Conservation (phyloP, 2,329 filamentous ascomycete genomes). For the Colletotrichum navitas region DNA sequence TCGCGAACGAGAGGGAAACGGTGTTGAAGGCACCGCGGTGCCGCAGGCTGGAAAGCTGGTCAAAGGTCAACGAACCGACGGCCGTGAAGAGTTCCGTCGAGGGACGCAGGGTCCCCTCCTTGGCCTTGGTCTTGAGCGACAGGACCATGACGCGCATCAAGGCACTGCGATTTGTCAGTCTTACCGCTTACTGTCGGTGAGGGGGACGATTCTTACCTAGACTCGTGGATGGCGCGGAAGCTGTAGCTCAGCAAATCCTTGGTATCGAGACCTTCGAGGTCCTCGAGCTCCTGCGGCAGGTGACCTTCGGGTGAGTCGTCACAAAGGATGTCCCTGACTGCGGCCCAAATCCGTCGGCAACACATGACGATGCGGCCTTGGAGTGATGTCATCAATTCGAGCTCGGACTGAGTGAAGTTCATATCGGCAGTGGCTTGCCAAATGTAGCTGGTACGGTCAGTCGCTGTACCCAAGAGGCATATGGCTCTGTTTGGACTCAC, state of each 20-base stretch:
- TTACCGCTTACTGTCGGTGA: not conserved
- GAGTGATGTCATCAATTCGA: conserved; percentile 54
- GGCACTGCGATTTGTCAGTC: conserved; percentile 65
- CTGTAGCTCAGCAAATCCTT: conserved; percentile 95
- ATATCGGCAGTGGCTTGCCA: conserved; percentile 64
- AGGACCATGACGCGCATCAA: conserved; percentile 74
- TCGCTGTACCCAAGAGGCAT: not conserved
- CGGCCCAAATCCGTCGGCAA: conserved; percentile 80
- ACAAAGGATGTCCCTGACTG: conserved; percentile 83
- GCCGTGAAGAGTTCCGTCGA: conserved; percentile 68
- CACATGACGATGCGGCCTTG: conserved; percentile 69
- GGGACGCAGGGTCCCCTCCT: conserved; percentile 60
- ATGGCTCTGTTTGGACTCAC: conserved; percentile 53
- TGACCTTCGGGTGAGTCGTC: conserved; percentile 96
- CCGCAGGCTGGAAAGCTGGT: conserved; percentile 83
- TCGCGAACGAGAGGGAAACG: conserved; percentile 87
- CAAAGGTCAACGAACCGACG: conserved; percentile 82
- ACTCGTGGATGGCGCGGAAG: conserved; percentile 94
- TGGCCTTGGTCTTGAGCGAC: conserved; percentile 63
- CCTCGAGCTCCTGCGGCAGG: conserved; percentile 80
- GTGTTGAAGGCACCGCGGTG: conserved; percentile 95
- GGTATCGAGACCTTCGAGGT: conserved; percentile 78
- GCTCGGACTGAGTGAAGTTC: conserved; percentile 53
- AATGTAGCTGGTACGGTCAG: conserved; percentile 57
- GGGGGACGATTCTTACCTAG: conserved; percentile 69